Percentiles rank a stretch among this genome's conserved stretches.
phyloP scores from a whole-genome alignment of 306 rosid species.

The Dryas octopetala region DNA sequence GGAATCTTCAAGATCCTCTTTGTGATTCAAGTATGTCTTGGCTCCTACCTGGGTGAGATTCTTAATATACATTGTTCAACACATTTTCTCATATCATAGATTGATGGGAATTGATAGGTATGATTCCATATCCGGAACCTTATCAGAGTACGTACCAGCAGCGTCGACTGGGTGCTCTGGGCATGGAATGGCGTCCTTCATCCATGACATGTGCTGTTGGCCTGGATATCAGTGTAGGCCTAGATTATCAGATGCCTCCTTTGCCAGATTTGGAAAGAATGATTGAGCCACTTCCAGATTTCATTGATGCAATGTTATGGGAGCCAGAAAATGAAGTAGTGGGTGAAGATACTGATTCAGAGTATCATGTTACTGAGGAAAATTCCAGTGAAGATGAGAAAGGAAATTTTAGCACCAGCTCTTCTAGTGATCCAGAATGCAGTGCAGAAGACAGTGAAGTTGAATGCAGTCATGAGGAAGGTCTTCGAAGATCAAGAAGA shows the following conservation, averaged over 20 bases:
- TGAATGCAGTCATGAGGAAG: slow-evolving; percentile 49
- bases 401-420: slow-evolving; percentile 47
- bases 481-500: slow-evolving; percentile 78
- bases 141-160: slow-evolving; percentile 78
- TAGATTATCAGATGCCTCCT: slow-evolving; percentile 66
- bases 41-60: slow-evolving; percentile 24
- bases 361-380: slow-evolving; percentile 72
- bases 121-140: slow-evolving; percentile 91
- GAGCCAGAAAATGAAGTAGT: slow-evolving; percentile 74
- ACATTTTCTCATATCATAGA: slow-evolving; percentile 25
- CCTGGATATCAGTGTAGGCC: slow-evolving; percentile 54
- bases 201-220: slow-evolving; percentile 62
- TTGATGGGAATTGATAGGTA: slow-evolving; percentile 46
- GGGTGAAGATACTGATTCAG: slow-evolving; percentile 79
- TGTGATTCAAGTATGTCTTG: slow-evolving; percentile 75
- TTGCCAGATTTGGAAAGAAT: slow-evolving; percentile 84
- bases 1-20: slow-evolving; percentile 84
- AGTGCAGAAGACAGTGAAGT: slow-evolving; percentile 46
- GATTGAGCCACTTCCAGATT: slow-evolving; percentile 72
- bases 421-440: slow-evolving; percentile 60
- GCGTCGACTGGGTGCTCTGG: slow-evolving; percentile 83
- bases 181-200: slow-evolving; percentile 87
- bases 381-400: slow-evolving; percentile 65
- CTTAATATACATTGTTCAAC: slow-evolving; percentile 2
- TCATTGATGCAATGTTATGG: slow-evolving; percentile 71